phyloP scores from a whole-genome alignment of 192 early-diverging fungal genomes.

The Irineochytrium annulatum region DNA sequence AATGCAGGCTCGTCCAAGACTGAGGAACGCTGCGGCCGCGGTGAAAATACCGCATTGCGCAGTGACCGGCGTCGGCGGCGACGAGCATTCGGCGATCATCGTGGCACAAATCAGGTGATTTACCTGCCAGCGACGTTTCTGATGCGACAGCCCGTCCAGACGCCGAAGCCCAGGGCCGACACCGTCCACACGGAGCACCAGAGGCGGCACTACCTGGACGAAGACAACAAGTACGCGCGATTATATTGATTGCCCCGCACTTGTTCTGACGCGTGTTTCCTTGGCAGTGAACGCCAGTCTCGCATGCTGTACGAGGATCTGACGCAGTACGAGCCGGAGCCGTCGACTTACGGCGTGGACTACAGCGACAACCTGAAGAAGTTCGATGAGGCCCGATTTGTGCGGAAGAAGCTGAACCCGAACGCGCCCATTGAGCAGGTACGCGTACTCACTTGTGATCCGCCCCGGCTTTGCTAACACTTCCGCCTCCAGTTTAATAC shows the following conservation, averaged over 20 bases:
- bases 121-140: too few species aligned
- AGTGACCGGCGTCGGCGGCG: too few species aligned
- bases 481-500: background rate
- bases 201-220: background rate
- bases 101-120: too few species aligned
- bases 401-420: constrained; percentile 16
- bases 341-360: constrained; percentile 24
- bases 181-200: background rate
- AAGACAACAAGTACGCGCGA: background rate
- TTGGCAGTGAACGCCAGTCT: constrained; percentile 21
- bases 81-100: too few species aligned
- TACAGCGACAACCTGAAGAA: constrained; percentile 18
- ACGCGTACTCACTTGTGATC: background rate
- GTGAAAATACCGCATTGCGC: too few species aligned
- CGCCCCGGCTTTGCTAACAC: background rate
- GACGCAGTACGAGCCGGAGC: constrained; percentile 1
- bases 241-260: too few species aligned
- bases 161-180: too few species aligned
- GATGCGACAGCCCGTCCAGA: too few species aligned
- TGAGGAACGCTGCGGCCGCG: too few species aligned
- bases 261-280: background rate
- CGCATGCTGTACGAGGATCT: constrained; percentile 30
- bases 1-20: too few species aligned
- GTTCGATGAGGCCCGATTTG: constrained; percentile 19
- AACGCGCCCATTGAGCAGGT: constrained; percentile 10